Evolutionary conservation across 1,139 yeast species (phyloP).

Genomic region (Lodderomyces metapsilosis): DNA sequence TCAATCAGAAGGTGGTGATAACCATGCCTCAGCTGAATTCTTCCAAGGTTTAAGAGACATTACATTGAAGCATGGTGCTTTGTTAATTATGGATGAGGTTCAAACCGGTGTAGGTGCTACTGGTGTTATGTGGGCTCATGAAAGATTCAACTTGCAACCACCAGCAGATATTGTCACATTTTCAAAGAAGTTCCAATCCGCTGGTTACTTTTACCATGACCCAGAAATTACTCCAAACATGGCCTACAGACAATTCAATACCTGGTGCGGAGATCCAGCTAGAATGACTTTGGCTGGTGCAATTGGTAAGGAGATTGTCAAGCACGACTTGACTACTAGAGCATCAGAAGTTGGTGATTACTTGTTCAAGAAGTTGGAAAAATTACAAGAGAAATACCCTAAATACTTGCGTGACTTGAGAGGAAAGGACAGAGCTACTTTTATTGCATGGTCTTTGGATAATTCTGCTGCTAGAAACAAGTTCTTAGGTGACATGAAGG

Average conservation of each 20-base stretch:
- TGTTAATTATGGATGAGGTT: conserved; percentile 78
- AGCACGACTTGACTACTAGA: conserved; percentile 55
- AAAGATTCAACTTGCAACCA: conserved; percentile 68
- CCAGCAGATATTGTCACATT: conserved; percentile 83
- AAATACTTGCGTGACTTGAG: conserved; percentile 53
- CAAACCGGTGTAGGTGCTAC: conserved; percentile 90
- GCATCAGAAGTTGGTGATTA: conserved; percentile 64
- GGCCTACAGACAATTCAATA: conserved; percentile 84
- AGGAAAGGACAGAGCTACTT: conserved; percentile 74
- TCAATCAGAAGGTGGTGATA: conserved; percentile 87
- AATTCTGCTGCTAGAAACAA: conserved; percentile 54
- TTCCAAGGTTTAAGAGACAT: conserved; percentile 77
- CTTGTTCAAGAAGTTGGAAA: conserved; percentile 52
- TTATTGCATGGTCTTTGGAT: conserved; percentile 73
- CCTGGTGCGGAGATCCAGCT: conserved; percentile 91
- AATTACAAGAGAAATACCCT: conserved; percentile 53
- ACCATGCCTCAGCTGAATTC: conserved; percentile 72
- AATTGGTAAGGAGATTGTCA: conserved; percentile 61
- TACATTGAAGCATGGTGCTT: conserved; percentile 63
- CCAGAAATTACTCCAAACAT: conserved; percentile 66
- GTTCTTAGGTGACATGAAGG: conserved; percentile 56
- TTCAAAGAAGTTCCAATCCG: conserved; percentile 83
- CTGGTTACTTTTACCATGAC: conserved; percentile 77
- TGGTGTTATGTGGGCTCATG: conserved; percentile 85
- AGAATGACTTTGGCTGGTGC: conserved; percentile 71